Evolutionary conservation across 306 rosid genomes (phyloP), one percentile per base, ranked within the genome.

Genomic region (Pterocarpus macrocarpus): DNA sequence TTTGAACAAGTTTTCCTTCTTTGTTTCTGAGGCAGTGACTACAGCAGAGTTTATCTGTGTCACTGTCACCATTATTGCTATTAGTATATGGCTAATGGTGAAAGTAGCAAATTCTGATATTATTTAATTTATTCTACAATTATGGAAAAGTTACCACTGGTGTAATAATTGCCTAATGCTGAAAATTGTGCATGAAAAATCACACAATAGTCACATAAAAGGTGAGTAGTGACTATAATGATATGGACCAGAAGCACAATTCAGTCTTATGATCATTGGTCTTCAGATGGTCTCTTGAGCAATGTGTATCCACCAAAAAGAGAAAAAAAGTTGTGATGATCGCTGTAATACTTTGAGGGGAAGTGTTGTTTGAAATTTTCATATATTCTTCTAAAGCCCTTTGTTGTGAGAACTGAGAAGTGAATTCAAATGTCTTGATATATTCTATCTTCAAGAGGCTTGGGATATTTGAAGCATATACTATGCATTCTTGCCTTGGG

Each of bases 401-500:
- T 33, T 5, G 4, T 44, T 64, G 16, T 36, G 69, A 52, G 9
- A 13, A 76, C 17, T 61, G 66, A 11, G 52, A 32, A 76, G 49
- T 70, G 55, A 70, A 76, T 50, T 76, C 47, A 57, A 66, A 45
- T 44, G 28, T 71, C 55, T 83, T n/a, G 5, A 38, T 59, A 66
- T 39, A 34, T 66, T 36, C 34, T 28, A 28, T 83, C 74, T 34
- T 75, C 2, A 0, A 39, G 52, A 80, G 14, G 68, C 55, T 80
- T 59, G 49, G 68, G 28, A 76, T 72, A 39, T 63, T 58, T 74
- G 67, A 73, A 79, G 71, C 52, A 35, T 70, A 63, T 71, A 33
- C 3, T 58, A 44, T 38, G 47, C 73, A 76, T 75, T 22, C 71
- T 68, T 70, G 75, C 73, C 82, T 11, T 84, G 64, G 33, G 57